Conservation (phyloP, 768 basidiomycete genomes). For the Tremella mesenterica region DNA sequence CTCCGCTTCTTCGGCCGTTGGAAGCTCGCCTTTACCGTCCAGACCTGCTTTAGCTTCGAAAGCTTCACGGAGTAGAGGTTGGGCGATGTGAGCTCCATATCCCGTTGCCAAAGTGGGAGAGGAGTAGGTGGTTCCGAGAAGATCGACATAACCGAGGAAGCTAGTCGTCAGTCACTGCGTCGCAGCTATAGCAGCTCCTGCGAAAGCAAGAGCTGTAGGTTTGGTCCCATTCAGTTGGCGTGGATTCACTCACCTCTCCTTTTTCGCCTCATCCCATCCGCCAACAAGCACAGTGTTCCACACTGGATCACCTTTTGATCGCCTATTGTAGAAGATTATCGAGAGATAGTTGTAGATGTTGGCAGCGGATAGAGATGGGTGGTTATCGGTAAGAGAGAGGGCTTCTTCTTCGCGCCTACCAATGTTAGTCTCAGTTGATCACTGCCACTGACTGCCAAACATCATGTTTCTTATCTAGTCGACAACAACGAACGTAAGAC, state of each 20-base stretch:
- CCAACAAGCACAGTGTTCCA: conserved; percentile 95
- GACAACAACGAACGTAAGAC: too few relatives aligned
- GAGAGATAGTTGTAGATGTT: conserved; percentile 90
- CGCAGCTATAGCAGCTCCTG: background rate
- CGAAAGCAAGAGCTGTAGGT: too few relatives aligned
- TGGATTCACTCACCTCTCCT: conserved; percentile 53
- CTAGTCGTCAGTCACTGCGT: conserved; percentile 47
- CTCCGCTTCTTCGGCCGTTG: conserved; percentile 71
- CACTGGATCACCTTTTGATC: conserved; percentile 81
- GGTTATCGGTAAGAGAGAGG: conserved; percentile 56
- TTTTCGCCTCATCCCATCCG: conserved; percentile 72
- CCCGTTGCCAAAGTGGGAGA: conserved; percentile 91
- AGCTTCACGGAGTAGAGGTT: conserved; percentile 80
- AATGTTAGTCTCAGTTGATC: background rate
- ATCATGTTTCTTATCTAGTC: too few relatives aligned
- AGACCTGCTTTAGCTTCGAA: conserved; percentile 71
- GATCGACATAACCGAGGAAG: conserved; percentile 87
- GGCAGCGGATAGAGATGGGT: conserved; percentile 72
- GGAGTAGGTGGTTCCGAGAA: conserved; percentile 91
- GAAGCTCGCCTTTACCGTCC: conserved; percentile 40
- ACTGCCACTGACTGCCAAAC: background rate
- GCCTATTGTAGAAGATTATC: conserved; percentile 78
- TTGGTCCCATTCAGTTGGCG: too few relatives aligned
- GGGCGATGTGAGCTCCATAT: conserved; percentile 85
- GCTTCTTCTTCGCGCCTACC: conserved; percentile 52